Evolutionary conservation across 495 filamentous ascomycete genomes (phyloP).

Genomic region (Gamarada debralockiae): DNA sequence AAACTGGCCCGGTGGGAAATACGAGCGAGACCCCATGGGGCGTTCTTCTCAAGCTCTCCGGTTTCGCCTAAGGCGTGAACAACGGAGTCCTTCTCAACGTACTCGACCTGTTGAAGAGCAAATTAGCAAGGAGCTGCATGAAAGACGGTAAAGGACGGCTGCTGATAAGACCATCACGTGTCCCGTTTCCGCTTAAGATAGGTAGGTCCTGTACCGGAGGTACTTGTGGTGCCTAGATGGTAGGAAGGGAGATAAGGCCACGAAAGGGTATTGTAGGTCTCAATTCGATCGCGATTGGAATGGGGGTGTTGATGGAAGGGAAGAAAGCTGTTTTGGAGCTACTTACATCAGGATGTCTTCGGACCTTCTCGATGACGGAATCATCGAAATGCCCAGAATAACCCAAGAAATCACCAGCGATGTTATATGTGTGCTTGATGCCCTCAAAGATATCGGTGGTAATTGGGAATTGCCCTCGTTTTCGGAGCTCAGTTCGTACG

Average conservation of each 20-base stretch:
- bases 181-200: neutral
- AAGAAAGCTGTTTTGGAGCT: conserved; percentile 3
- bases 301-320: neutral
- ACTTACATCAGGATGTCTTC: conserved; percentile 96
- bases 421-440: conserved; percentile 92
- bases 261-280: neutral
- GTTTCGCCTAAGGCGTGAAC: conserved; percentile 68
- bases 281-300: neutral
- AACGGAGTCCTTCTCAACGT: conserved; percentile 89
- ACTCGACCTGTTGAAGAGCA: conserved; percentile 68
- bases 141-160: neutral
- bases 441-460: conserved; percentile 71
- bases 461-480: conserved; percentile 77
- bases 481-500: conserved; percentile 73
- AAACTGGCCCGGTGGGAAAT: conserved; percentile 90
- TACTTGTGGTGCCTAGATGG: neutral
- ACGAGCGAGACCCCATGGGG: conserved; percentile 96
- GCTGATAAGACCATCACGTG: conserved; percentile 13
- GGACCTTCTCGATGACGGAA: conserved; percentile 85
- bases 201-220: neutral
- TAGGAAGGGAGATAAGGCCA: neutral
- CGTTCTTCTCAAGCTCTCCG: conserved; percentile 72
- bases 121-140: conserved; percentile 13
- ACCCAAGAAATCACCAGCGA: conserved; percentile 76
- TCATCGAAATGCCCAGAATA: conserved; percentile 98